These are phyloP conservation scores for Didymella keratinophila DNA, from an alignment of 2,329 filamentous ascomycete species.

Conservation along the genomic window DNA sequence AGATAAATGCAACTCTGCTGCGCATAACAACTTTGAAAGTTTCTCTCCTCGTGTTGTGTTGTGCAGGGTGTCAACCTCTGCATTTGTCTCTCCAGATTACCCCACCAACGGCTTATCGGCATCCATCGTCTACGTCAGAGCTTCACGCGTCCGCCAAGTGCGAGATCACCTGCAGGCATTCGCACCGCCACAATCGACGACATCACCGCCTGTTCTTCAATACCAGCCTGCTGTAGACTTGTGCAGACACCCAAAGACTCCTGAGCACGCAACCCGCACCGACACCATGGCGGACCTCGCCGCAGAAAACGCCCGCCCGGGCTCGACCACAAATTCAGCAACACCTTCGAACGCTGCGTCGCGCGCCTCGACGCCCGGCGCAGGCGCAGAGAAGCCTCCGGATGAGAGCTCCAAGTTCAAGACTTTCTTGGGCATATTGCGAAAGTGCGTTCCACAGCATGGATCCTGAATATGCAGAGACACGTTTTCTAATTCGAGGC, in stretches of 20 bases:
- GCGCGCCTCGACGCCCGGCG: constrained; percentile 46
- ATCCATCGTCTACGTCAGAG: constrained; percentile 38
- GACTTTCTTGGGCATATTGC: constrained; percentile 86
- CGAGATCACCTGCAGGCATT: constrained; percentile 21
- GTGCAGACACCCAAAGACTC: constrained; percentile 1
- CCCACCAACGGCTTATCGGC: constrained; percentile 28
- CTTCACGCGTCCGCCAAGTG: constrained; percentile 22
- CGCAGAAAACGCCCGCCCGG: constrained; percentile 36
- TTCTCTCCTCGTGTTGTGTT: constrained; percentile 13
- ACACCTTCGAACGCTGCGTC: constrained; percentile 47
- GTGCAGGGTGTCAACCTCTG: constrained; percentile 8
- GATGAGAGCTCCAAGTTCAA: constrained; percentile 89
- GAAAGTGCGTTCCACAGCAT: constrained; percentile 69
- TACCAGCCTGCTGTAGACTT: constrained; percentile 9
- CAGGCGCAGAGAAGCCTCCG: constrained; percentile 61
- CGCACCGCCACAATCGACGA: constrained; percentile 28
- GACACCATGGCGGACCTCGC: constrained; percentile 44
- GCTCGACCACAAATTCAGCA: constrained; percentile 37
- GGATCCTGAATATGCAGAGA: constrained; percentile 15
- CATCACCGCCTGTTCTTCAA: constrained; percentile 17
- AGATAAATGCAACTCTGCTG: constrained; percentile 23
- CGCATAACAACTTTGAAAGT: constrained; percentile 9
- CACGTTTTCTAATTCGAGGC: constrained; percentile 22
- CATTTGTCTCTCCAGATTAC: constrained; percentile 16
- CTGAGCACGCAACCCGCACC: constrained; percentile 15